phyloP scores from a whole-genome alignment of 1,284 basidiomycete species.

The Moesziomyces aphidis region DNA sequence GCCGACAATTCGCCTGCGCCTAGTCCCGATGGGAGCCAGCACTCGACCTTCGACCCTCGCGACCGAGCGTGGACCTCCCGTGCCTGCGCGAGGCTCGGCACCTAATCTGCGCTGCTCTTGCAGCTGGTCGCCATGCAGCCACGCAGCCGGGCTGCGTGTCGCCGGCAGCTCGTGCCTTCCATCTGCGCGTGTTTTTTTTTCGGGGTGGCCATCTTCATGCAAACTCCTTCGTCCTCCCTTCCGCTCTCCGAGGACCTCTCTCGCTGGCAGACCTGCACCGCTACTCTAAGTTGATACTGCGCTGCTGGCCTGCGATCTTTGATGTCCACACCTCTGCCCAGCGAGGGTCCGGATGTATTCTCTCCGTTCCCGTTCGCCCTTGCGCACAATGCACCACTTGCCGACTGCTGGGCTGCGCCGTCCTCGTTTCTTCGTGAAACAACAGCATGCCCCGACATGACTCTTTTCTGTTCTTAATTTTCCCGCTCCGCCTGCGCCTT shows the following conservation, averaged over 20 bases:
- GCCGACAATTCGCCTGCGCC: neutral
- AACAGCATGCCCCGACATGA: neutral
- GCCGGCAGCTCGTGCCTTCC: too few relatives aligned
- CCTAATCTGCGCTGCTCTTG: too few relatives aligned
- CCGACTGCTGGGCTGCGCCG: neutral
- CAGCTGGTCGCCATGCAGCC: too few relatives aligned
- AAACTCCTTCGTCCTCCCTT: neutral
- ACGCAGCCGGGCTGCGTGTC: too few relatives aligned
- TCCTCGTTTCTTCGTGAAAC: constrained; percentile 4
- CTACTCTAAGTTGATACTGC: neutral
- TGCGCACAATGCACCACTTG: neutral
- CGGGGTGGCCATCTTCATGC: neutral
- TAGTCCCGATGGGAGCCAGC: neutral
- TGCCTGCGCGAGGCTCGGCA: neutral
- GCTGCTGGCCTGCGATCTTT: neutral
- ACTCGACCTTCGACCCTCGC: neutral
- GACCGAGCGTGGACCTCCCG: neutral
- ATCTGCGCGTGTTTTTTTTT: neutral
- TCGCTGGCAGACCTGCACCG: neutral
- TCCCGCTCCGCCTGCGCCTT: constrained; percentile 3
- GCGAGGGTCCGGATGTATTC: neutral
- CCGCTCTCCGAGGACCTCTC: neutral
- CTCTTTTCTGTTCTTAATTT: neutral
- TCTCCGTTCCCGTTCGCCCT: neutral
- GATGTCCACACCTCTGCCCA: neutral